These are phyloP conservation scores for Lepiota venenata DNA, from an alignment of 768 basidiomycete genomes.

Conservation along the genomic window DNA sequence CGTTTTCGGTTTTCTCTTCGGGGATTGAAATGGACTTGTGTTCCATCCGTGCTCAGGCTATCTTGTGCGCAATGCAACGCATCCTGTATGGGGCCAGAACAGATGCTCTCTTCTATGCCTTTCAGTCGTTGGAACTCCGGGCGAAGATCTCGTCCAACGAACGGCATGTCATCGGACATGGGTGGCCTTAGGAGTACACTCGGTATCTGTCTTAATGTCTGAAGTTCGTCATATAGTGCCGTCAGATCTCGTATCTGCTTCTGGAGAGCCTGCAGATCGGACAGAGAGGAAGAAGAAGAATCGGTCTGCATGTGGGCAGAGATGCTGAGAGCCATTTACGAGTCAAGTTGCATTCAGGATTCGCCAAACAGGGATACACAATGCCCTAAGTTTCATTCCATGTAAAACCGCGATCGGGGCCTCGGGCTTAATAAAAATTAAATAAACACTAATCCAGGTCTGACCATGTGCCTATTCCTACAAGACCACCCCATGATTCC, in stretches of 20 bases:
- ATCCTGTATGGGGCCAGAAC: conserved; percentile 52
- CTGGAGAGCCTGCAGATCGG: conserved; percentile 24
- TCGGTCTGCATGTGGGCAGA: conserved; percentile 2
- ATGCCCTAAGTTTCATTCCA: neutral
- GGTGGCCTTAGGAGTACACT: conserved; percentile 39
- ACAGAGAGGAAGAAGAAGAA: conserved; percentile 1
- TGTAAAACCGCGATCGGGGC: neutral
- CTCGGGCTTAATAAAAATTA: too few relatives aligned
- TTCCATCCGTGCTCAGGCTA: conserved; percentile 51
- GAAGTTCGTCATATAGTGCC: conserved; percentile 41
- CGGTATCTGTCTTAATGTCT: conserved; percentile 44
- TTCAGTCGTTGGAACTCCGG: conserved; percentile 45
- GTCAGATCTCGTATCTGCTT: conserved; percentile 44
- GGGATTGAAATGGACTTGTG: conserved; percentile 40
- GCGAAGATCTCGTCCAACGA: conserved; percentile 22
- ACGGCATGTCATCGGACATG: conserved; percentile 15
- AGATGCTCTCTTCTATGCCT: conserved; percentile 43
- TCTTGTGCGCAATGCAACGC: conserved; percentile 53
- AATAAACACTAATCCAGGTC: conserved; percentile 15
- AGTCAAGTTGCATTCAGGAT: neutral
- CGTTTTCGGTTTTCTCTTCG: conserved; percentile 53
- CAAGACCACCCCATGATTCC: conserved; percentile 31
- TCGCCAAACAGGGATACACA: conserved; percentile 9
- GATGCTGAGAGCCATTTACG: neutral
- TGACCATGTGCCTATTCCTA: conserved; percentile 34